Evolutionary conservation across 805 yeast genomes (phyloP), one percentile per base, ranked within the genome.

Genomic region (Alloascoidea hylecoeti): DNA sequence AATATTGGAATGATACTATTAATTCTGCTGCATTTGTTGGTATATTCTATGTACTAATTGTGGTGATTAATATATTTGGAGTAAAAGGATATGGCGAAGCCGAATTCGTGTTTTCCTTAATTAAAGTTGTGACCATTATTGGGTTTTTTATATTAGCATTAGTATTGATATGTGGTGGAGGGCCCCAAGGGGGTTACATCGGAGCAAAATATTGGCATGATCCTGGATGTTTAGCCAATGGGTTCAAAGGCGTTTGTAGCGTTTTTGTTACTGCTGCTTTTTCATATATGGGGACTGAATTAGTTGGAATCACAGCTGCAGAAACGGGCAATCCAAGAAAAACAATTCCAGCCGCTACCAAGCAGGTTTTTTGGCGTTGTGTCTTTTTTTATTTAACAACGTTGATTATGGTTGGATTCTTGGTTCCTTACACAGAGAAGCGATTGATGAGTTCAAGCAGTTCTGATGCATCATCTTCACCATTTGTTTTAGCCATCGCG

Each of bases 21-120:
- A 69, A 68, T 47, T 65, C 78, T 1, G 79, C 70, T 39, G 78
- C 72, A 3, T 75, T 76, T 75, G 75, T 75, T 17, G 64, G 71
- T 3, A 63, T 72, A 17, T 72, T 71, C 46, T 70, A 66, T 54
- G 59, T 56, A 1, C 51, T 64, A 2, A 72, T 73, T 41, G 52
- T 64, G 4, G 38, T 60, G 12, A 66, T 71, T 39, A 72, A 72
- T 45, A 56, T 70, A 52, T 58, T 70, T 40, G 75, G 73, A 35
- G 75, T 70, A 14, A 60, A 65, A 44, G 63, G 68, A 16, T 72
- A 66, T 50, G 78, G 78, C 43, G 79, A 72, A 49, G 63, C 72
- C 33, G 79, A 72, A 48, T 70, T 72, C 38, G 50, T 69, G 37
- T 57, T 70, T 32, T 63, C 71, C 1, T 48, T 63, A 35, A 49